These are phyloP conservation scores for Ramalina intermedia DNA, from an alignment of 495 filamentous ascomycete genomes.

Conservation along the genomic window DNA sequence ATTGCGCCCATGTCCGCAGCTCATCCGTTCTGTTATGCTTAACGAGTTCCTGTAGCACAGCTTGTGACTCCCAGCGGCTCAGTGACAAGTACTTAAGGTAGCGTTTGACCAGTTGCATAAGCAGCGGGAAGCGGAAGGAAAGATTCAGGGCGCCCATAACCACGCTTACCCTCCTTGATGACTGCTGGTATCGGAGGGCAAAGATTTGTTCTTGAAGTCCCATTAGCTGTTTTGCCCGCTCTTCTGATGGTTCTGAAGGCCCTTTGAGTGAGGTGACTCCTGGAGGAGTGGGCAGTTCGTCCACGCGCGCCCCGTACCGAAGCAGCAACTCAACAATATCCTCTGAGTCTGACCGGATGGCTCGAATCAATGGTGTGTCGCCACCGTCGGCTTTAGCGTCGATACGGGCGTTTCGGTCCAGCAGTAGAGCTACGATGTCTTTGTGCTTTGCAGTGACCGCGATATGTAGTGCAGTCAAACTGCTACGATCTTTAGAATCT, in stretches of 20 bases:
- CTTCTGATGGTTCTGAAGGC: too few species aligned
- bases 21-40: constrained; percentile 17
- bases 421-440: constrained; percentile 18
- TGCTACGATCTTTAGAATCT: constrained; percentile 19
- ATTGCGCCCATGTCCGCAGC: constrained; percentile 19
- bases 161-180: constrained; percentile 10
- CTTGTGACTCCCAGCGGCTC: constrained; percentile 10
- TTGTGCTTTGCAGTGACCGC: constrained; percentile 19
- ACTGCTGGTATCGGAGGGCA: constrained; percentile 3
- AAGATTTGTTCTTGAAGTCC: too few species aligned
- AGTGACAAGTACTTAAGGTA: constrained; percentile 18
- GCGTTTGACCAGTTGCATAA: constrained; percentile 14
- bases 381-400: constrained; percentile 16
- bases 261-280: constrained; percentile 6
- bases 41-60: constrained; percentile 22
- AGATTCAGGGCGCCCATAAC: constrained; percentile 14
- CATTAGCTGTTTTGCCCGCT: too few species aligned
- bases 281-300: constrained; percentile 7
- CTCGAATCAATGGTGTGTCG: constrained; percentile 17
- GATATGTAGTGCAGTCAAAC: constrained; percentile 16
- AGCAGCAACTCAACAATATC: constrained; percentile 13
- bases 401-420: constrained; percentile 9
- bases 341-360: constrained; percentile 14
- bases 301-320: constrained; percentile 10
- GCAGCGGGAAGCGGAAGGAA: constrained; percentile 13